These are phyloP conservation scores for Coprinopsis cinerea DNA, from an alignment of 768 basidiomycete genomes.

Conservation along the genomic window DNA sequence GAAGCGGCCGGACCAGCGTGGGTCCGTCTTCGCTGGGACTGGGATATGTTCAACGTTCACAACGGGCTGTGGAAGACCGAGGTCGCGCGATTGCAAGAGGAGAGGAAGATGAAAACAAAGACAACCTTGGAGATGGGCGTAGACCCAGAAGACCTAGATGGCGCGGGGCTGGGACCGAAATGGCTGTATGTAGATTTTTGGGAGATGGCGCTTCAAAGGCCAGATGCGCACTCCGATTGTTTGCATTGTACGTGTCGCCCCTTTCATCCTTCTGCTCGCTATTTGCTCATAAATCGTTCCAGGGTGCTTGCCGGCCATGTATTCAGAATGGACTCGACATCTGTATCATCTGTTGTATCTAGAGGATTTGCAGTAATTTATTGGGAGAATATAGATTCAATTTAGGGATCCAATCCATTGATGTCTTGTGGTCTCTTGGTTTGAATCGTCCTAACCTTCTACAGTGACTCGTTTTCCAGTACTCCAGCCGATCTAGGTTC, in stretches of 20 bases:
- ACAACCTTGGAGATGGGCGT: not conserved
- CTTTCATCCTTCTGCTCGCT: not conserved
- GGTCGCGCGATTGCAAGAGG: not conserved
- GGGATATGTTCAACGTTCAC: constrained; percentile 14
- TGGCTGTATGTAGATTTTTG: constrained; percentile 17
- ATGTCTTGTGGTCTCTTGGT: too few relatives aligned
- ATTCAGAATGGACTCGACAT: constrained; percentile 8
- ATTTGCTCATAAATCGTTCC: not conserved
- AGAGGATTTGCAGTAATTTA: not conserved
- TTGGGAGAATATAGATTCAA: not conserved
- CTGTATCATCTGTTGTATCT: constrained; percentile 6
- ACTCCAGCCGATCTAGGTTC: too few relatives aligned
- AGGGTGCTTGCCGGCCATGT: constrained; percentile 8
- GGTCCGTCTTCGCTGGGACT: constrained; percentile 15
- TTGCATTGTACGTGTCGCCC: constrained; percentile 14
- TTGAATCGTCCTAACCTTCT: too few relatives aligned
- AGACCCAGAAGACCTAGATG: too few relatives aligned
- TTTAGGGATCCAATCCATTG: too few relatives aligned
- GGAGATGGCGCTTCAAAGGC: constrained; percentile 15
- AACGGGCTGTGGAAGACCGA: constrained; percentile 13
- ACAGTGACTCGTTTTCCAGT: too few relatives aligned
- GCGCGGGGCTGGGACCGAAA: not conserved
- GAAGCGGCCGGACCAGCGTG: too few relatives aligned
- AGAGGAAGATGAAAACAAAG: not conserved
- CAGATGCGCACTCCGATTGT: constrained; percentile 19